Conservation (phyloP, 176 grass and related monocot species). For the Cenchrus purpureus region DNA sequence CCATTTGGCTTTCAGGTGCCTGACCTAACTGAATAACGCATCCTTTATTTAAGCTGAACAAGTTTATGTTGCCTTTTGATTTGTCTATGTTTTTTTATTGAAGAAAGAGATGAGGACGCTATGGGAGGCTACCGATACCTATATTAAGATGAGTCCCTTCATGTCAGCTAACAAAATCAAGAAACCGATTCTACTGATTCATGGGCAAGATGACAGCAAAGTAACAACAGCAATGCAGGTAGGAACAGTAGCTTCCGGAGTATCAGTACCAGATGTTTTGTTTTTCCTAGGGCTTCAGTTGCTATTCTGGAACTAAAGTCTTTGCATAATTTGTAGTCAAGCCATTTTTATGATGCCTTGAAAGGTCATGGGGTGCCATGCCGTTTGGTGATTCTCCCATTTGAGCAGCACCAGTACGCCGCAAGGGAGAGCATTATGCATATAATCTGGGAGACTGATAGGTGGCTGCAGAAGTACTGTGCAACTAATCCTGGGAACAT, state of each 20-base stretch:
- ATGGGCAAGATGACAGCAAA: constrained; percentile 90
- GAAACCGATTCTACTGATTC: constrained; percentile 83
- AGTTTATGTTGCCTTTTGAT: no score
- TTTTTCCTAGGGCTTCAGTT: constrained; percentile 5
- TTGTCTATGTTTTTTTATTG: no score
- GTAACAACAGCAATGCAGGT: constrained; percentile 87
- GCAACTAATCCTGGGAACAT: constrained; percentile 43
- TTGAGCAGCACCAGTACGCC: constrained; percentile 75
- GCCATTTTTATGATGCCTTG: constrained; percentile 79
- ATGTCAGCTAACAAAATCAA: constrained; percentile 89
- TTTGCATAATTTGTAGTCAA: constrained; percentile 55
- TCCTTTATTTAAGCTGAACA: no score
- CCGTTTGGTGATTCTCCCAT: constrained; percentile 75
- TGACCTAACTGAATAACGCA: no score
- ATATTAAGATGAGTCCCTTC: constrained; percentile 89
- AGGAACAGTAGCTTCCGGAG: no score
- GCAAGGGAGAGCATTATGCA: constrained; percentile 88
- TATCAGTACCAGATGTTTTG: no score
- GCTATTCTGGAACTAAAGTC: constrained; percentile 5
- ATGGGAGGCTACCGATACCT: constrained; percentile 80
- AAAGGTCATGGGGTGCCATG: constrained; percentile 81
- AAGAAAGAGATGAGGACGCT: constrained; percentile 79
- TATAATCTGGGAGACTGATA: constrained; percentile 86
- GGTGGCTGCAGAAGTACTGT: constrained; percentile 82
- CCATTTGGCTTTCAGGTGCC: constrained; percentile 89